Conservation (phyloP, 371 early-diverging fungal genomes). For the Circinella umbellata region DNA sequence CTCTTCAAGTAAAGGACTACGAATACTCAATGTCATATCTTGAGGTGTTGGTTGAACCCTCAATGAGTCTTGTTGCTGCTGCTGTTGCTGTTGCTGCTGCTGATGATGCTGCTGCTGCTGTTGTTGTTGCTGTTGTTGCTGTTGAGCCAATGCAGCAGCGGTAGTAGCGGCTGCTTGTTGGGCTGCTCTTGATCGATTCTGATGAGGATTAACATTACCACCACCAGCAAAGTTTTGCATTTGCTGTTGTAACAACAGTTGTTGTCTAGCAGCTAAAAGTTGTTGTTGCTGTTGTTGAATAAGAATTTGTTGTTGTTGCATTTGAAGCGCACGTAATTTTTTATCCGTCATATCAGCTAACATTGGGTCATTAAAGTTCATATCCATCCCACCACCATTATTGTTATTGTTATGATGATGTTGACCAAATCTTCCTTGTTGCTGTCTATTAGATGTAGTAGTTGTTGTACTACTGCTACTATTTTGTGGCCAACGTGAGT, state of each 20-base stretch:
- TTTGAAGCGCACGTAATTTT: conserved; percentile 34
- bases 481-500: background rate
- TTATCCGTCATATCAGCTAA: conserved; percentile 2
- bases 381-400: background rate
- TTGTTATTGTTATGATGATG: too few relatives aligned
- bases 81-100: too few relatives aligned
- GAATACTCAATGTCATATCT: conserved; percentile 55
- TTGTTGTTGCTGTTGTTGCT: background rate
- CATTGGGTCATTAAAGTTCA: background rate
- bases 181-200: conserved; percentile 18
- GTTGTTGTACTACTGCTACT: background rate
- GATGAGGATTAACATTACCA: background rate
- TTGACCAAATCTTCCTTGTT: background rate
- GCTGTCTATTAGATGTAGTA: background rate
- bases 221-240: conserved; percentile 34
- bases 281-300: conserved; percentile 57
- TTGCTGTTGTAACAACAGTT: conserved; percentile 59
- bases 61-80: background rate
- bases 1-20: conserved; percentile 89
- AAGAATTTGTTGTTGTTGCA: conserved; percentile 58
- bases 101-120: too few relatives aligned
- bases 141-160: conserved; percentile 26
- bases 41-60: conserved; percentile 22
- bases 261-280: conserved; percentile 52
- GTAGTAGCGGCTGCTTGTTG: conserved; percentile 20